Conservation (phyloP, 257 asterid species). For the Nicotiana noctiflora region DNA sequence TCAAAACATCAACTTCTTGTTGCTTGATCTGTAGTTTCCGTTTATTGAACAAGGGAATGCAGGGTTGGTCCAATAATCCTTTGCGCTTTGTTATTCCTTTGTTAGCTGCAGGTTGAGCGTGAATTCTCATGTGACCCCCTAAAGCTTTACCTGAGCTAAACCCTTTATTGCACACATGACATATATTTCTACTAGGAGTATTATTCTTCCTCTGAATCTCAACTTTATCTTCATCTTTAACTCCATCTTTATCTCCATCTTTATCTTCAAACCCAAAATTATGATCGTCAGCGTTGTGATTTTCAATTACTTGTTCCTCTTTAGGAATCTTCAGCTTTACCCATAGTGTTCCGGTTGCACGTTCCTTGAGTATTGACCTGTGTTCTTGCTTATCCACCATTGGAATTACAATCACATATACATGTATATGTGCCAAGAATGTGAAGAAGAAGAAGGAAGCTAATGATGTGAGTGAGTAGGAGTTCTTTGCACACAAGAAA, state of each 20-base stretch:
- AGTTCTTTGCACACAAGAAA: no score
- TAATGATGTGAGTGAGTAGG: no score
- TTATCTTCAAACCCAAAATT: neutral
- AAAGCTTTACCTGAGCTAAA: conserved; percentile 63
- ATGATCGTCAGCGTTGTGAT: neutral
- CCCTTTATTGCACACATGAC: conserved; percentile 34
- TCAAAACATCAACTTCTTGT: neutral
- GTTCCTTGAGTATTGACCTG: neutral
- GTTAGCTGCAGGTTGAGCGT: conserved; percentile 16
- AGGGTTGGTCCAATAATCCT: neutral
- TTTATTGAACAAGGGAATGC: conserved; percentile 9
- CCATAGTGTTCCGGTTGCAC: conserved; percentile 15
- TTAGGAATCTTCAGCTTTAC: conserved; percentile 17
- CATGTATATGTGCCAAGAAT: neutral
- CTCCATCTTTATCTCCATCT: no score
- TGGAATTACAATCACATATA: conserved; percentile 9
- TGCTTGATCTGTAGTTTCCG: neutral
- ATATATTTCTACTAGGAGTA: conserved; percentile 21
- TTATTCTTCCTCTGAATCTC: neutral
- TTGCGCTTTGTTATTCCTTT: neutral
- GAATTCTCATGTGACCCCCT: conserved; percentile 80
- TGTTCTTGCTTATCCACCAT: conserved; percentile 22
- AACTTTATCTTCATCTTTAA: neutral
- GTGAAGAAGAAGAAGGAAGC: no score
- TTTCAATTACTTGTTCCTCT: conserved; percentile 4